Conservation (phyloP, 257 asterid genomes). For the Solanum etuberosum region DNA sequence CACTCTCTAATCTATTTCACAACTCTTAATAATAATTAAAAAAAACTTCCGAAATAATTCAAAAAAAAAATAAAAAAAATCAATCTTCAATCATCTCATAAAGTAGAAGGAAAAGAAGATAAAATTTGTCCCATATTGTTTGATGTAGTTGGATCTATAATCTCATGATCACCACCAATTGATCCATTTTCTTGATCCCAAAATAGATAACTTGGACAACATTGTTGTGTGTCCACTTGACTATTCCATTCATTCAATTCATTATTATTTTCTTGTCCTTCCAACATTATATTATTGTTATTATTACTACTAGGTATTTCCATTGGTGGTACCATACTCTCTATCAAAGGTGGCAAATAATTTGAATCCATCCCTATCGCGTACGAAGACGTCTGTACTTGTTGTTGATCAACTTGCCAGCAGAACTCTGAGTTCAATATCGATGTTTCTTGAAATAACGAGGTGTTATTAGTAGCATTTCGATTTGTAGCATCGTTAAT, state of each 20-base stretch:
- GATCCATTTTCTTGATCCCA: constrained; percentile 62
- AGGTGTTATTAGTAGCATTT: constrained; percentile 9
- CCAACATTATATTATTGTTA: constrained; percentile 10
- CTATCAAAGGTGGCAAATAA: constrained; percentile 35
- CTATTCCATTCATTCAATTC: constrained; percentile 36
- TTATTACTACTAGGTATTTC: constrained; percentile 14
- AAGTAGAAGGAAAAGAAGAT: constrained; percentile 52
- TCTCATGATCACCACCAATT: constrained; percentile 37
- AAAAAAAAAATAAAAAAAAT: neutral
- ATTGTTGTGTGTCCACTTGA: constrained; percentile 35
- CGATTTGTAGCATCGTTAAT: neutral
- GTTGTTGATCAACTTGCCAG: constrained; percentile 29
- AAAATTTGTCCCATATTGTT: constrained; percentile 26
- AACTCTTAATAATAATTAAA: neutral
- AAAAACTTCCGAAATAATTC: neutral
- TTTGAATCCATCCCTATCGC: constrained; percentile 10
- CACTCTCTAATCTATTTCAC: constrained; percentile 3
- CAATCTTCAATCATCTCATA: constrained; percentile 11
- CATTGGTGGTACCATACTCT: constrained; percentile 29
- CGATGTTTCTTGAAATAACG: constrained; percentile 28
- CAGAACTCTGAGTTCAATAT: constrained; percentile 22
- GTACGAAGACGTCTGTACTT: neutral
- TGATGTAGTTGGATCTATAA: constrained; percentile 18
- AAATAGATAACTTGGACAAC: constrained; percentile 40
- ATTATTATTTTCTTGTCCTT: neutral